Evolutionary conservation across 139 green algal genomes (phyloP), one percentile per base, ranked within the genome.

Genomic region (Micromonas commoda): DNA sequence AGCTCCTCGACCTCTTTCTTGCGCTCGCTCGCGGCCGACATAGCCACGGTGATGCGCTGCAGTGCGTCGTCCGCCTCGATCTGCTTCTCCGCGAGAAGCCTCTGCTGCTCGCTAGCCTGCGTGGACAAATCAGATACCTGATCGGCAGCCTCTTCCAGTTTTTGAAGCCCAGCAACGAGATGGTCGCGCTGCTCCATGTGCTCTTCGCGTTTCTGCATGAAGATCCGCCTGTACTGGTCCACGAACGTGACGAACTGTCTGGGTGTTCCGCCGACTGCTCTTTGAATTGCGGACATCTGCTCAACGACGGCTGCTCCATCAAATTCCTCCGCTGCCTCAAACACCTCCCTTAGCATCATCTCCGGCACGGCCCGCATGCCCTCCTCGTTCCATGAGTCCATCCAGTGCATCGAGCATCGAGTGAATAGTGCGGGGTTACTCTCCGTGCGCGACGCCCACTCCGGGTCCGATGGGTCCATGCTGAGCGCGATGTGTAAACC

Each of bases 401-500:
- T 77, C 85, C 87, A 92, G 76, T 89, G 80, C 51, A 92, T 77
- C 51, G 71, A 82, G 71, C 86, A 92, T 73, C 83, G 75, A 5
- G 79, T 90, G 21, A 91, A 76, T 3, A 94, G 86, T 20, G 91
- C 90, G 16, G 89, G 90, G 76, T 94, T 93, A 39, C 81, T 82
- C 54, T 92, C 82, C 33, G 84, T 85, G 45, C 86, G 80, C 32
- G 21, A 19, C 61, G 68, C 67, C 71, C 83, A 86, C n/a, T 85
- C 82, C 28, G 82, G 23, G 73, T 77, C 85, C 81, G 81, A 38
- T 5, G 89, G 87, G 80, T 96, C 85, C 82, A 94, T 86, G 84
- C 74, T 90, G 23, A 96, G 79, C 21, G 85, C 86, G 21, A 96
- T 79, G 60, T 87, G 88, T 53, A 96, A 83, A 76, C 93, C 90